Evolutionary conservation across 2,329 filamentous ascomycete species (phyloP).

Genomic region (Cercospora canescens): DNA sequence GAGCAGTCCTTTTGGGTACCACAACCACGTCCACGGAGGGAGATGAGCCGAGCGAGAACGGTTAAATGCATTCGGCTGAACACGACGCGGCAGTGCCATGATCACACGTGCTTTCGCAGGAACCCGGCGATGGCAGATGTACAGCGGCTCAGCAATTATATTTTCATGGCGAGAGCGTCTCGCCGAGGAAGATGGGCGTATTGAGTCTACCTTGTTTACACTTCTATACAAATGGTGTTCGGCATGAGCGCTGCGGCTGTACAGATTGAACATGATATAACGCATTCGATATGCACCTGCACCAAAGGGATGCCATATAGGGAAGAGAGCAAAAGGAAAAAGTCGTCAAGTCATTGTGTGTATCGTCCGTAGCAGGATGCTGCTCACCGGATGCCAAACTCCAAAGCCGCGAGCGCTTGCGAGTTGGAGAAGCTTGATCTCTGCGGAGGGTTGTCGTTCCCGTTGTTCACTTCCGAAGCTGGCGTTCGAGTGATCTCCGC

Average conservation of each 20-base stretch:
- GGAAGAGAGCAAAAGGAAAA: neutral
- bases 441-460: neutral
- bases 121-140: neutral
- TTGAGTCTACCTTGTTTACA: neutral
- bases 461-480: slow-evolving; percentile 9
- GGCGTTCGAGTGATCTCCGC: slow-evolving; percentile 16
- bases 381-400: slow-evolving; percentile 26
- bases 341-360: neutral
- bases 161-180: too few species aligned
- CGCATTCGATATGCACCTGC: neutral
- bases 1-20: neutral
- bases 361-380: slow-evolving; percentile 30
- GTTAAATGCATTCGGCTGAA: neutral
- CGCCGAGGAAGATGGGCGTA: neutral
- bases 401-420: slow-evolving; percentile 30
- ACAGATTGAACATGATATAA: neutral
- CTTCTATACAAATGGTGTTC: neutral
- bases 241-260: neutral
- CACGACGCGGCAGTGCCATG: neutral
- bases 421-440: slow-evolving; percentile 23
- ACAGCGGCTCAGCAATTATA: too few species aligned
- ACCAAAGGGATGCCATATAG: neutral
- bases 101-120: neutral
- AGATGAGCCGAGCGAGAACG: neutral
- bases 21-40: neutral